Base-by-base conservation (phyloP, 805 yeast genomes). In the Lipomyces lipofer region DNA sequence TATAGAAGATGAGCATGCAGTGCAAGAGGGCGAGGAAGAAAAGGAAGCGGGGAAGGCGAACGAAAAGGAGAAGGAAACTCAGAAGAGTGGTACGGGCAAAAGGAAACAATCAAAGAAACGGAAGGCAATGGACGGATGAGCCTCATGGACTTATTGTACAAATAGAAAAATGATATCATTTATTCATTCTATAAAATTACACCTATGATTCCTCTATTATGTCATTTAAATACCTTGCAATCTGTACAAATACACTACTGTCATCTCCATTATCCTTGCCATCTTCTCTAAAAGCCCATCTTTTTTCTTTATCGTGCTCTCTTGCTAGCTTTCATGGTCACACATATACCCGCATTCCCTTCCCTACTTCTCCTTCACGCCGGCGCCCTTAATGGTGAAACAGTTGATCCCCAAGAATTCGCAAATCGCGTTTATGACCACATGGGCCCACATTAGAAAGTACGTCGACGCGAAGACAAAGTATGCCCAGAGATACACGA, bases 331-430 rank as follows among this genome's bases (percentile, higher is more conserved):
- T n/a, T n/a, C n/a, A n/a, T n/a, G n/a, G n/a, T n/a, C n/a, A n/a
- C n/a, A n/a, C n/a, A n/a, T n/a, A n/a, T n/a, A n/a, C n/a, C n/a
- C n/a, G n/a, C n/a, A n/a, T n/a, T n/a, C n/a, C n/a, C n/a, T n/a
- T n/a, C n/a, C n/a, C n/a, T n/a, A n/a, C n/a, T n/a, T n/a, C n/a
- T n/a, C n/a, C n/a, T n/a, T n/a, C n/a, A n/a, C n/a, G n/a, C n/a
- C n/a, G n/a, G 43, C 4, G 17, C 28, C 7, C 38, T 55, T 55
- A 39, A 57, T 58, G 17, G 85, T 78, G 64, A 91, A 79, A 5
- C 96, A 94, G 71, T 83, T 86, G 62, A 92, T 90, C 67, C 89
- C 97, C 64, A 92, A 75, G 66, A 81, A 90, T 59, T 83, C 90
- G 70, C 83, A 80, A 64, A 92, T 83, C 64, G 88, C 83, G 61